These are phyloP conservation scores for Cyberlindnera euphorbiiphila DNA, from an alignment of 805 yeast genomes.

Conservation along the genomic window DNA sequence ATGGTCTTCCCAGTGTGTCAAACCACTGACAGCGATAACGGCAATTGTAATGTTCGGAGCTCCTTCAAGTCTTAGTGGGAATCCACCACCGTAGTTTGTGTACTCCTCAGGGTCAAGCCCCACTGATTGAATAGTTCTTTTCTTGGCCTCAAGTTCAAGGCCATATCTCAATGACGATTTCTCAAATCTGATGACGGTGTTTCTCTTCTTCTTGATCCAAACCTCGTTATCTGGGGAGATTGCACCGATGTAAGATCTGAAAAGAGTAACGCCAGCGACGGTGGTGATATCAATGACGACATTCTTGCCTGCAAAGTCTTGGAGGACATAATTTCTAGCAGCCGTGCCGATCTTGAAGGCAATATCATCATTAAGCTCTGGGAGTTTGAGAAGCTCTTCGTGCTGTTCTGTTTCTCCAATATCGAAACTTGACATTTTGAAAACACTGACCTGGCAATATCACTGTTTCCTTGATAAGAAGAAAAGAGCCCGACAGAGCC, in stretches of 20 bases:
- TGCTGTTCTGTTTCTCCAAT: slow-evolving; percentile 3
- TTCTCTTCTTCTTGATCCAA: slow-evolving; percentile 50
- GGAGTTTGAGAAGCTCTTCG: slow-evolving; percentile 5
- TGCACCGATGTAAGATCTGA: slow-evolving; percentile 35
- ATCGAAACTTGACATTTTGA: not conserved
- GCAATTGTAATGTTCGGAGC: slow-evolving; percentile 37
- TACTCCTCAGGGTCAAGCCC: slow-evolving; percentile 41
- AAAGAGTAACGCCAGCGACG: slow-evolving; percentile 42
- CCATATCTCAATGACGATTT: slow-evolving; percentile 47
- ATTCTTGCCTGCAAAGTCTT: slow-evolving; percentile 24
- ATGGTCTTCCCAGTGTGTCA: slow-evolving; percentile 54
- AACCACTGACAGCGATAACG: slow-evolving; percentile 52
- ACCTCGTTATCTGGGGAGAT: slow-evolving; percentile 46
- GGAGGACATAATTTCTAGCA: slow-evolving; percentile 35
- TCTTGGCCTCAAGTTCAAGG: slow-evolving; percentile 35
- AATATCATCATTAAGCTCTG: slow-evolving; percentile 3
- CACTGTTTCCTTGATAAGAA: too few relatives aligned
- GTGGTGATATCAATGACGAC: slow-evolving; percentile 47
- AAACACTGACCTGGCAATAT: not conserved
- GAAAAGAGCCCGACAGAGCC: too few relatives aligned
- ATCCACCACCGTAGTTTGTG: slow-evolving; percentile 55
- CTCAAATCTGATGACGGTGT: slow-evolving; percentile 44
- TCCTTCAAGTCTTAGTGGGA: slow-evolving; percentile 39
- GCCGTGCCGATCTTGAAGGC: slow-evolving; percentile 46
- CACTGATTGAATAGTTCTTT: slow-evolving; percentile 36